Base-by-base conservation (phyloP, 108 stramenopile genomes). In the Pinguiococcus pyrenoidosus region DNA sequence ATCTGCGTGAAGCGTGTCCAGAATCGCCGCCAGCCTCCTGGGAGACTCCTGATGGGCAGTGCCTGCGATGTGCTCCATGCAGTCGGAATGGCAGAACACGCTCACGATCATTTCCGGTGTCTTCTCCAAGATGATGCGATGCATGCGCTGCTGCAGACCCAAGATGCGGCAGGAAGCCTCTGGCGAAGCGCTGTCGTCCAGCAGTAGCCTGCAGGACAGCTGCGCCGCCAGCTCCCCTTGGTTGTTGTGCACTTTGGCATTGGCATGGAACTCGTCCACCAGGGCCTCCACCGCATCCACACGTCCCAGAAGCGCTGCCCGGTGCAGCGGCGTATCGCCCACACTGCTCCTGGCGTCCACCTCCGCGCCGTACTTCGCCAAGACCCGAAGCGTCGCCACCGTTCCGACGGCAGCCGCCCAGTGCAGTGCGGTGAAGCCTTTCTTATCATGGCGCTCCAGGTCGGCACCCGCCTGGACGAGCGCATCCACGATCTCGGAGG, bases 401-500 rank as follows among this genome's bases (percentile, higher is more conserved):
- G 32, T 48, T 5, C 47, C 47, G 18, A 48, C 34, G 33, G 47
- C 47, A 5, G 47, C 47, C 6, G 47, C 47, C 47, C 47, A 48
- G 9, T 48, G 47, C 10, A 48, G 32, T 18, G 47, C 47, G 16
- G 47, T 33, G 14, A 48, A 48, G 7, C 47, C 47, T 1, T 48
- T 32, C 8, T 14, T 21, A 34, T 48, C 47, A 17, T 20, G 7
- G 20, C 32, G 32, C 17, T 21, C 14, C 13, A 34, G 10, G 14
- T 48, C 32, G 7, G 47, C 47, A 0, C 32, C 32, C 12, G 17
- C 14, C 20, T 48, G 17, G 20, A 48, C 13, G 21, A 48, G 47
- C 32, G 16, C 34, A 17, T 7, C 47, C 12, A 32, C 29, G 18
- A 48, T 16, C 4, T 17, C 0, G 14, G 9, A 16, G 33, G 47